These are phyloP conservation scores for Neurospora crassa DNA, from an alignment of 2,329 filamentous ascomycete genomes.

Conservation along the genomic window DNA sequence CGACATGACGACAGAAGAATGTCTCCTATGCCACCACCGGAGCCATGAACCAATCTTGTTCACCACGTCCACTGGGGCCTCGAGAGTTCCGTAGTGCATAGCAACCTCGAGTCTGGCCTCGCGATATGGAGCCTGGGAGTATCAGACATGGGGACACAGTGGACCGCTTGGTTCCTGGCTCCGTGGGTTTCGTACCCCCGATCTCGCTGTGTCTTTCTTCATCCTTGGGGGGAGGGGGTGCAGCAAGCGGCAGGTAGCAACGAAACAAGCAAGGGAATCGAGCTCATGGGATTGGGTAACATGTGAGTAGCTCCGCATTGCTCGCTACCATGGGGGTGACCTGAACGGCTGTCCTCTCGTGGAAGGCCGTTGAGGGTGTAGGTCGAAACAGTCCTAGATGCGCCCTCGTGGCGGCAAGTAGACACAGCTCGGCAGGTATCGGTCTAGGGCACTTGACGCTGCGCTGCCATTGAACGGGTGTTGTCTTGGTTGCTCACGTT, in stretches of 20 bases:
- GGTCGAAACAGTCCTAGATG: background rate
- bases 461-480: background rate
- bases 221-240: background rate
- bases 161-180: background rate
- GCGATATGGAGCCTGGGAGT: background rate
- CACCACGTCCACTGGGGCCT: background rate
- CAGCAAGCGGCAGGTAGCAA: background rate
- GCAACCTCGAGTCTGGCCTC: background rate
- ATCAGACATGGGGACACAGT: background rate
- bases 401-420: background rate
- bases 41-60: background rate
- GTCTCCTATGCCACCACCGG: background rate
- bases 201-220: background rate
- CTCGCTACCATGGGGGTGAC: background rate
- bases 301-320: background rate
- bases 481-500: background rate
- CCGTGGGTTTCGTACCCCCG: background rate
- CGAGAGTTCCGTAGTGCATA: background rate
- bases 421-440: constrained; percentile 6
- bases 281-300: constrained; percentile 3
- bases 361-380: background rate
- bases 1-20: background rate
- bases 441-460: background rate
- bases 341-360: background rate
- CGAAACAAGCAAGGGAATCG: background rate